Percentiles rank a stretch among this genome's conserved stretches.
phyloP scores from a whole-genome alignment of 1,284 basidiomycete genomes.

The Takashimella tepidaria region DNA sequence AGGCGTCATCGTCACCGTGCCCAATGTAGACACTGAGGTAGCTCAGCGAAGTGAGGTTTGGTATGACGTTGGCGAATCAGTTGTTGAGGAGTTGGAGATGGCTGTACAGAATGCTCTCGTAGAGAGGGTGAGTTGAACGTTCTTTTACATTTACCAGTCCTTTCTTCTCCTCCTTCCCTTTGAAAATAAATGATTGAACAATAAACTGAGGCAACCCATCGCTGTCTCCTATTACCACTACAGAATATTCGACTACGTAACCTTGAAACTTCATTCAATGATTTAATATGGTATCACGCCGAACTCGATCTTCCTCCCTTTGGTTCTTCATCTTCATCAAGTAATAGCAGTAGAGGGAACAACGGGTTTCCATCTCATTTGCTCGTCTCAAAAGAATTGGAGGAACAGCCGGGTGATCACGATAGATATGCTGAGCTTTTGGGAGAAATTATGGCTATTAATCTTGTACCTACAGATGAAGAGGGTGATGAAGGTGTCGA shows the following conservation, averaged over 20 bases:
- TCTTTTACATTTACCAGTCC: not conserved
- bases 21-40: not conserved
- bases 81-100: conserved; percentile 28
- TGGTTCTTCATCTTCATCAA: conserved; percentile 17
- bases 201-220: no score
- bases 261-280: conserved; percentile 34
- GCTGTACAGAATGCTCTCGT: conserved; percentile 26
- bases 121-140: conserved; percentile 31
- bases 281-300: conserved; percentile 38
- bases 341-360: no score
- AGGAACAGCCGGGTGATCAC: conserved; percentile 33
- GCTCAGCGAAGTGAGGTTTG: conserved; percentile 7
- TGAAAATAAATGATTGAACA: no score
- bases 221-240: no score
- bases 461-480: conserved; percentile 15
- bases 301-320: conserved; percentile 41
- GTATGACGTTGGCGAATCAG: conserved; percentile 36
- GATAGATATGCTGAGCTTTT: conserved; percentile 26
- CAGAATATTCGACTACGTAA: conserved; percentile 29
- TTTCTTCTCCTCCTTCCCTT: not conserved
- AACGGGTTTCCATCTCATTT: conserved; percentile 33
- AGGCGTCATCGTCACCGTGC: not conserved
- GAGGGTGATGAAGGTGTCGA: conserved; percentile 30
- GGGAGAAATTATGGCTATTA: conserved; percentile 19
- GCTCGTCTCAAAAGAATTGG: conserved; percentile 19